Evolutionary conservation across 2,329 filamentous ascomycete species (phyloP), one percentile per base, ranked within the genome.

Genomic region (Curvularia sp.): DNA sequence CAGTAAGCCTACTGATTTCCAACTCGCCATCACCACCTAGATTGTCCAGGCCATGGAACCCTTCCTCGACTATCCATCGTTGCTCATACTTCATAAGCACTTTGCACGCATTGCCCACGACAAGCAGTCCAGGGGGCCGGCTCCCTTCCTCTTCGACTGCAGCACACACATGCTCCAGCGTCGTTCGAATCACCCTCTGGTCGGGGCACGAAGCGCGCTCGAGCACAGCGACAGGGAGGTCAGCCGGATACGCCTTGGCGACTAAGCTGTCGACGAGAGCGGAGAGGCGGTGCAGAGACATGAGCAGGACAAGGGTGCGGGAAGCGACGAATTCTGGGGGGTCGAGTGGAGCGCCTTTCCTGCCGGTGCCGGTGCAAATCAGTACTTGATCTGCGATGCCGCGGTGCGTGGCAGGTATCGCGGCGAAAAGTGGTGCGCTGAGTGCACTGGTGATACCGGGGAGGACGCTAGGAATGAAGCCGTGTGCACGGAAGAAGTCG

Each of bases 191-290:
- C 15, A 99, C 91, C 48, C 94, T 84, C 80, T 99, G 95, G 73
- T 99, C 95, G 0, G 92, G 90, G 74, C 95, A 99, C 60, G 91
- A 96, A 5, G 95, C 95, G 34, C 95, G 85, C 78, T 99, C 95
- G 54, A 99, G 85, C 10, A 99, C 93, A 0, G 94, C 93, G 70
- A 94, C 97, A 0, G 94, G 93, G 1, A 93, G 95, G n/a, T 80
- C 78, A 32, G 77, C 78, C 0, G 94, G 94, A 88, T 92, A 97
- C 2, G 72, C 75, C 49, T 79, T 74, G 1, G 71, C 65, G 3
- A 57, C 55, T 9, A 99, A 80, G 70, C 91, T 90, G 6, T 83
- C 81, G 0, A 97, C 84, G 1, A 99, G 80, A 0, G 87, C 89
- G 3, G 79, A 80, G 15, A 99, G 87, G 50, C 95, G 86, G 78